Evolutionary conservation across 2,329 filamentous ascomycete genomes (phyloP), one percentile per base, ranked within the genome.

Genomic region (Sarocladiaceae sp.): DNA sequence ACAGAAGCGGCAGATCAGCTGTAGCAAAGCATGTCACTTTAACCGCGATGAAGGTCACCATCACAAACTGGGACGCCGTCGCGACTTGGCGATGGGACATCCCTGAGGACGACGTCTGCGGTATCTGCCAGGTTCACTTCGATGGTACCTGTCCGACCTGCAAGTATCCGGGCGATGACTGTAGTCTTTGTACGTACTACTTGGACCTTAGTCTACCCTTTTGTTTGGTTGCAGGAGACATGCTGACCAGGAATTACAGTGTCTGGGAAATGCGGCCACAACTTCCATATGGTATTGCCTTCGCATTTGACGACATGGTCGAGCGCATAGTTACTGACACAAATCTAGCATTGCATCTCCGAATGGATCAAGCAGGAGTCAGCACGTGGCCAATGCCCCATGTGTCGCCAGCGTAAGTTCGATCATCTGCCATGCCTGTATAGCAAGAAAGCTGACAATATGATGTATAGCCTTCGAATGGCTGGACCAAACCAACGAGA

Each of bases 1-100:
- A 37, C 7, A 37, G 35, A 18, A 37, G 35, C 35, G n/a, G n/a
- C n/a, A n/a, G n/a, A n/a, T n/a, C n/a, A n/a, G n/a, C n/a, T n/a
- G n/a, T 37, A 17, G 6, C n/a, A 17, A 37, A 6, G n/a, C n/a
- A 17, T 18, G 35, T 7, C 35, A 7, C 8, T 40, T 23, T n/a
- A n/a, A 20, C 20, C 58, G 67, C 50, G 51, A 99, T 99, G 94
- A 97, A 96, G 73, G 90, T 97, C 74, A 94, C 84, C 46, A 94
- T 97, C 71, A 89, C 87, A 64, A 83, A 90, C 66, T 97, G 93
- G 90, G 87, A 94, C 63, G 88, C 91, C 3, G 90, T 99, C 56
- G 94, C 94, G 17, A 93, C 91, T 52, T 99, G 94, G 94, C 86
- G 90, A 58, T 99, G 94, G 94, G 90, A 97, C 67, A 89, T 97